Percentiles rank a stretch among this genome's conserved stretches.
phyloP scores from a whole-genome alignment of 1,139 yeast species.

The Petasospora rhodanensis region DNA sequence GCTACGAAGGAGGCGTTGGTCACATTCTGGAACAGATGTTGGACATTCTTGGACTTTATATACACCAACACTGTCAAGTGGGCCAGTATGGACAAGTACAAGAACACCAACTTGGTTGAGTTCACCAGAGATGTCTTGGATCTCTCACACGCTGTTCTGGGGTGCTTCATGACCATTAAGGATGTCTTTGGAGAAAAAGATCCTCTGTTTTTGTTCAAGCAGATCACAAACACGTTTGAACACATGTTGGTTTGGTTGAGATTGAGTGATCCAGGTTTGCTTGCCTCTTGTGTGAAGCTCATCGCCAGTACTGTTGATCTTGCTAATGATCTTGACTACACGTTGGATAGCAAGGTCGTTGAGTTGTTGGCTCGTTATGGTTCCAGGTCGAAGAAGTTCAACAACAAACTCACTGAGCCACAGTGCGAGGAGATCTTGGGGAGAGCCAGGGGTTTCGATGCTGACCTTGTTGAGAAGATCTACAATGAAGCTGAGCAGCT shows the following conservation, averaged over 20 bases:
- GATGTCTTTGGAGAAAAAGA: slow-evolving; percentile 32
- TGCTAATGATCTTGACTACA: slow-evolving; percentile 48
- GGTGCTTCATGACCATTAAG: slow-evolving; percentile 55
- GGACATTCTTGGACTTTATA: slow-evolving; percentile 69
- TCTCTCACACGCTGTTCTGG: slow-evolving; percentile 62
- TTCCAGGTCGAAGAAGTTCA: slow-evolving; percentile 57
- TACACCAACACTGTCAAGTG: slow-evolving; percentile 67
- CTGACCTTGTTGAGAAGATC: slow-evolving; percentile 48
- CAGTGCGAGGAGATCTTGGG: slow-evolving; percentile 56
- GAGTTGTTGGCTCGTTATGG: slow-evolving; percentile 58
- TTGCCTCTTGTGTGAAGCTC: slow-evolving; percentile 69
- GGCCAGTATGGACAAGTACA: too few relatives aligned
- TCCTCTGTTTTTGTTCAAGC: slow-evolving; percentile 31
- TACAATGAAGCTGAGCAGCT: slow-evolving; percentile 41
- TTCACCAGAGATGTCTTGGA: slow-evolving; percentile 87
- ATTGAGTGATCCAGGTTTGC: slow-evolving; percentile 69
- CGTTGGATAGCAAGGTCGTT: slow-evolving; percentile 46
- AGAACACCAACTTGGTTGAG: slow-evolving; percentile 58
- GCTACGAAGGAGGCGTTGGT: slow-evolving; percentile 26
- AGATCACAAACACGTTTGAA: slow-evolving; percentile 42
- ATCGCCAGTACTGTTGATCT: slow-evolving; percentile 64
- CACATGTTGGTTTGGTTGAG: slow-evolving; percentile 75
- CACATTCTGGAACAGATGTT: slow-evolving; percentile 59
- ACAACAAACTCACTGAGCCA: slow-evolving; percentile 56
- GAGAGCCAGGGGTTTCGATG: slow-evolving; percentile 53